Evolutionary conservation across 1,139 yeast species (phyloP), one percentile per base, ranked within the genome.

Genomic region (Kodamaea anthophila): DNA sequence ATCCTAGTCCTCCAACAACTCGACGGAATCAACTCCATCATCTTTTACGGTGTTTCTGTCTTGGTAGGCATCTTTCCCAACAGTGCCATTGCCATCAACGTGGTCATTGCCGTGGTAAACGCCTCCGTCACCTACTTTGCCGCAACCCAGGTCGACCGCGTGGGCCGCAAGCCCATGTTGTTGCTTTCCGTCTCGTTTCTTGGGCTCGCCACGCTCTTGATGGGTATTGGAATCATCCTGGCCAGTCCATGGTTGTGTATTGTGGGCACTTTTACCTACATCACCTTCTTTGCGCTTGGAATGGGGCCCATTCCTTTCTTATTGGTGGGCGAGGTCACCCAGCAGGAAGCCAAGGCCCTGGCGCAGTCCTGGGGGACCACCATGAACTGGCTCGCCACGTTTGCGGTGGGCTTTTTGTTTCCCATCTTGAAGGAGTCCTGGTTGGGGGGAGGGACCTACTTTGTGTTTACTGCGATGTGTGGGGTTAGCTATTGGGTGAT

Each of bases 291-390:
- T 60, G 97, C 96, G 0, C 60, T 82, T 27, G 98, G 98, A 0
- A 55, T 87, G 38, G 98, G 98, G 0, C 97, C 98, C 9, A 85
- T 91, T 30, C 97, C 98, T 19, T 88, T 88, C 57, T 60, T 88
- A 41, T 58, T 88, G 36, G 81, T 91, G n/a, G 76, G 94, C 6
- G 97, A 91, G 51, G 77, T 88, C 12, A 81, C 95, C 0, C 94
- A 86, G 35, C 64, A 74, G 2, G 74, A 74, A 33, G 93, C 91
- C 3, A 81, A 77, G 35, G 93, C 88, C 2, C 66, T 77, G 29
- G 96, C 97, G 1, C 98, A 91, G 55, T 80, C 94, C 49, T 80
- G 86, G 67, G 97, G 95, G 7, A 84, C 93, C 0, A 75, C 87
- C 9, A 74, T 86, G 62, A 91, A 88, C 53, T 88, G 97, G 96